Base-by-base conservation (phyloP, 2,329 filamentous ascomycete species). In the Scopulariopsis brevicaulis region DNA sequence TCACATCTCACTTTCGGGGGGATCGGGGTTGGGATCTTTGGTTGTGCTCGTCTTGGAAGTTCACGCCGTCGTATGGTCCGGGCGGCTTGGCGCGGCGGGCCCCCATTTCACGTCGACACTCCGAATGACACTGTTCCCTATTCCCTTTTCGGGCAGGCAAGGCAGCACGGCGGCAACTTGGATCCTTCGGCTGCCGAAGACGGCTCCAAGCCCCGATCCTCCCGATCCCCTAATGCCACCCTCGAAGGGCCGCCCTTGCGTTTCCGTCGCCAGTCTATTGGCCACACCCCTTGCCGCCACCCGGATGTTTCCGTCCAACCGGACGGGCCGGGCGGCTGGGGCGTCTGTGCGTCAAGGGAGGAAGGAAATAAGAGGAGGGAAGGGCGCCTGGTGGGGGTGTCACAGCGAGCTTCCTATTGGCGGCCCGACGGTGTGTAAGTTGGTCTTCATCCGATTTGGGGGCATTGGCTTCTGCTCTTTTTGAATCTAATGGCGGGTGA, bases 271-370 rank as follows among this genome's bases (percentile, higher is more conserved):
- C 18, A 7, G 15, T n/a, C 40, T n/a, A 46, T 46, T 46, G 40
- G 40, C 11, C 40, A n/a, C 3, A 22, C 22, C 46, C 46, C 46
- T 50, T 22, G 46, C n/a, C n/a, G 20, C 20, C n/a, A 22, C 22
- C 46, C 18, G 48, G 48, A 43, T 57, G 28, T n/a, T 57, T 57
- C 55, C 48, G 46, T 25, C 46, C 46, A 56, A 56, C 50, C 1
- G 50, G 43, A 18, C 8, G 15, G n/a, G 34, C 11, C 40, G 48
- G 24, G 55, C 48, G 55, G 55, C 55, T 40, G 40, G 52, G 48
- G 55, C 55, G 55, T 53, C 55, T 57, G 55, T 56, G 55, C 55
- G 55, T 15, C 55, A 37, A 53, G 24, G 15, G n/a, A 6, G 18
- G 28, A 32, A 32, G 4, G 28, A 4, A 32, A 32, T 4, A 8